phyloP scores from a whole-genome alignment of 2,329 filamentous ascomycete genomes.

The Trichoderma sp. region DNA sequence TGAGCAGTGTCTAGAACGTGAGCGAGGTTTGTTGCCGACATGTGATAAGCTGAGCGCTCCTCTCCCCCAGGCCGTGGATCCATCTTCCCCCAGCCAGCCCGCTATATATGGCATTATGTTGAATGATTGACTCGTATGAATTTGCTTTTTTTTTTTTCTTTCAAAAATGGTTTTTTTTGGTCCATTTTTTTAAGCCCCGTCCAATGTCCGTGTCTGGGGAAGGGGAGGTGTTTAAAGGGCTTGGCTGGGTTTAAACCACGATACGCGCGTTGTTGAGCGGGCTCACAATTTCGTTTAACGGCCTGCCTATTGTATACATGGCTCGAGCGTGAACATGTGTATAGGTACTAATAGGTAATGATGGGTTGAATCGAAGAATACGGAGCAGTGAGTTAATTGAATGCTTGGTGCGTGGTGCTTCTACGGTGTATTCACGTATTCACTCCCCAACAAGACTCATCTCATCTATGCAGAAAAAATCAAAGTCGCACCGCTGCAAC shows the following conservation, averaged over 20 bases:
- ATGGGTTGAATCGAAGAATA: too few relatives aligned
- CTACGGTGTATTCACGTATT: neutral
- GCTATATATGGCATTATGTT: slow-evolving; percentile 48
- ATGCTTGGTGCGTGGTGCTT: neutral
- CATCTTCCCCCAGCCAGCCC: slow-evolving; percentile 40
- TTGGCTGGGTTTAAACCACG: slow-evolving; percentile 34
- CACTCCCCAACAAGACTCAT: neutral
- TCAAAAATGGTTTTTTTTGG: slow-evolving; percentile 24
- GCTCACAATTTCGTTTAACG: slow-evolving; percentile 39
- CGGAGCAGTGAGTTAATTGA: neutral
- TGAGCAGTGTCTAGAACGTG: neutral
- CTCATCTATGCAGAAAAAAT: neutral
- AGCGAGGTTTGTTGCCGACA: slow-evolving; percentile 27
- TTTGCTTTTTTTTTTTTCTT: neutral
- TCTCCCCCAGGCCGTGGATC: slow-evolving; percentile 36
- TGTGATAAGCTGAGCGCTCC: slow-evolving; percentile 46
- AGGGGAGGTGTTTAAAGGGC: slow-evolving; percentile 40
- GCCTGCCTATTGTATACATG: slow-evolving; percentile 40
- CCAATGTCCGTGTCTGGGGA: slow-evolving; percentile 38
- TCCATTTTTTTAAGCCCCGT: neutral
- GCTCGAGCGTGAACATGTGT: slow-evolving; percentile 39
- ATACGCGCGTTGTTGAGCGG: slow-evolving; percentile 39
- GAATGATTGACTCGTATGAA: slow-evolving; percentile 41
- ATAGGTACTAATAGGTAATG: neutral
- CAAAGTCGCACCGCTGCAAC: neutral